These are phyloP conservation scores for Funneliformis caledonium DNA, from an alignment of 371 early-diverging fungal species.

Conservation along the genomic window DNA sequence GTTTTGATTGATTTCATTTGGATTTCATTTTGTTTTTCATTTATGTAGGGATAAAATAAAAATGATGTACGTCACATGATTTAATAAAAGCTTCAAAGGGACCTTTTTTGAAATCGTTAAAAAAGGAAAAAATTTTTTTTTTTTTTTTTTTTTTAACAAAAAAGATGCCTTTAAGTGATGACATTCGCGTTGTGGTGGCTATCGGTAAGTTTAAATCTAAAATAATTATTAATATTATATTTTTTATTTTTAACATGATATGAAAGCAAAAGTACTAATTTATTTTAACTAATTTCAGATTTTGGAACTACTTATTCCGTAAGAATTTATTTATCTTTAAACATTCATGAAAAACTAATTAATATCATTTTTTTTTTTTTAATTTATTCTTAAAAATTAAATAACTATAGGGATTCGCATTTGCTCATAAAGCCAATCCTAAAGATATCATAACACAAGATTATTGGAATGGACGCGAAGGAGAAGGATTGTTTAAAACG, in stretches of 20 bases:
- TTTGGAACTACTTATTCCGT: constrained; percentile 26
- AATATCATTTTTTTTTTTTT: no score
- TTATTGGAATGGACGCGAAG: background rate
- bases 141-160: no score
- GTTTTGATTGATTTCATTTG: no score
- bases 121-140: no score
- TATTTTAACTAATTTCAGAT: background rate
- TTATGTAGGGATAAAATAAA: no score
- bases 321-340: background rate
- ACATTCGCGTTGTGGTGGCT: constrained; percentile 3
- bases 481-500: background rate
- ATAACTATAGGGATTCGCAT: constrained; percentile 12
- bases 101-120: no score
- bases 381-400: background rate
- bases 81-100: no score
- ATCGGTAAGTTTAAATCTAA: background rate
- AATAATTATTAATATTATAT: background rate
- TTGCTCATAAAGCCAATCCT: background rate
- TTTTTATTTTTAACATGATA: background rate
- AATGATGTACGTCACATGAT: no score
- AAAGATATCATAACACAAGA: background rate
- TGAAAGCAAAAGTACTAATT: background rate
- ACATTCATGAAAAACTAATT: no score
- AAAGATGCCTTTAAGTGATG: background rate
- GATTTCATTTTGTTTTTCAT: no score